A percentile compares a stretch with the other conserved stretches of the same genome.
These are phyloP conservation scores for Tetrapyrgos nigripes DNA, from an alignment of 1,284 basidiomycete species.

Conservation along the genomic window DNA sequence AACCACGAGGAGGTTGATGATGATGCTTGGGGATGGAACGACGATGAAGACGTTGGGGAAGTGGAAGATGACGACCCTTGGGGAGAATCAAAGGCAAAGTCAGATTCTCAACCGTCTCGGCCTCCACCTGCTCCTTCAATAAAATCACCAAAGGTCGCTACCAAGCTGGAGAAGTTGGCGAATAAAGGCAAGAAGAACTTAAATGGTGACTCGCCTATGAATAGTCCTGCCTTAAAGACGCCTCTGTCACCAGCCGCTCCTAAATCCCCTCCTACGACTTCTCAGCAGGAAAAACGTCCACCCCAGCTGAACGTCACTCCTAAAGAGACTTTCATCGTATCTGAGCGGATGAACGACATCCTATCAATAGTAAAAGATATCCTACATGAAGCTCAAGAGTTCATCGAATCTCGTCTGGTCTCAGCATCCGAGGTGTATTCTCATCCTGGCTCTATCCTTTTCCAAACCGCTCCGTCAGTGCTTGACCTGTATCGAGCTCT, in stretches of 20 bases:
- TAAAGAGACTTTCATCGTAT: slow-evolving; percentile 66
- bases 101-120: slow-evolving; percentile 25
- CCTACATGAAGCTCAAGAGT: slow-evolving; percentile 63
- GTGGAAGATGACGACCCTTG: slow-evolving; percentile 58
- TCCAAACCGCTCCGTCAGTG: slow-evolving; percentile 68
- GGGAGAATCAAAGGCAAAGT: slow-evolving; percentile 35
- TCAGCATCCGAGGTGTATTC: slow-evolving; percentile 28
- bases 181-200: slow-evolving; percentile 55
- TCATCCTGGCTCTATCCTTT: slow-evolving; percentile 57
- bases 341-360: slow-evolving; percentile 60
- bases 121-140: slow-evolving; percentile 35
- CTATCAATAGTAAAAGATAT: slow-evolving; percentile 64
- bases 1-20: slow-evolving; percentile 47
- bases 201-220: slow-evolving; percentile 36
- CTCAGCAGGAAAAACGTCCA: slow-evolving; percentile 22
- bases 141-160: slow-evolving; percentile 53
- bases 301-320: slow-evolving; percentile 24
- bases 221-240: slow-evolving; percentile 22
- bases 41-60: slow-evolving; percentile 38
- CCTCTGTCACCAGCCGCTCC: slow-evolving; percentile 20
- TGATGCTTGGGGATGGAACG: slow-evolving; percentile 76
- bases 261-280: slow-evolving; percentile 24
- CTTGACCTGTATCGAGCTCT: slow-evolving; percentile 86
- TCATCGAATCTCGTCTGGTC: slow-evolving; percentile 62
- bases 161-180: slow-evolving; percentile 62